These are phyloP conservation scores for Aspergillus arachidicola DNA, from an alignment of 2,329 filamentous ascomycete genomes.

Conservation along the genomic window DNA sequence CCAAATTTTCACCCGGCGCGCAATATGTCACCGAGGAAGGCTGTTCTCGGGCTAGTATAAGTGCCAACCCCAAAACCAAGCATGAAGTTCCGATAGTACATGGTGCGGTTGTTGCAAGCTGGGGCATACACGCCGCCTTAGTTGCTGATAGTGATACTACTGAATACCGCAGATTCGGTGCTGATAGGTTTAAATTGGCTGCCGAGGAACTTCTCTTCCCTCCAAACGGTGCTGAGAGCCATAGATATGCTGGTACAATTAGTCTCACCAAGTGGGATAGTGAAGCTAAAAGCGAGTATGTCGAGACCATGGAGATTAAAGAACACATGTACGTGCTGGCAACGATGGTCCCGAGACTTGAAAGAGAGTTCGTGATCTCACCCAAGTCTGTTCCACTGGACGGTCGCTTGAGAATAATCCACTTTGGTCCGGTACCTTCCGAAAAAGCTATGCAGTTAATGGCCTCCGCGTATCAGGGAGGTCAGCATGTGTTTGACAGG, in stretches of 20 bases:
- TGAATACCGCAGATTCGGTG: slow-evolving; percentile 75
- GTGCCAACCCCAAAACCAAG: slow-evolving; percentile 18
- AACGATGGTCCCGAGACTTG: slow-evolving; percentile 77
- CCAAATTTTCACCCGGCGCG: slow-evolving; percentile 62
- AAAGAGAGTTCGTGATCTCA: slow-evolving; percentile 79
- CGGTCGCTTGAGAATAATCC: slow-evolving; percentile 69
- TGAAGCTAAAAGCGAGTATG: slow-evolving; percentile 20
- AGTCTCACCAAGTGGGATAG: slow-evolving; percentile 40
- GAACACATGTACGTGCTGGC: slow-evolving; percentile 76
- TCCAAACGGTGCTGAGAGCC: slow-evolving; percentile 53
- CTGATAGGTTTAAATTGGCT: slow-evolving; percentile 80
- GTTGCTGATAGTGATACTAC: slow-evolving; percentile 89
- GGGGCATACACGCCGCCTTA: slow-evolving; percentile 85
- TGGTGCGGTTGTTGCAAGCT: slow-evolving; percentile 84
- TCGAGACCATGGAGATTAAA: slow-evolving; percentile 40
- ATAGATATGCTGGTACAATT: slow-evolving; percentile 60
- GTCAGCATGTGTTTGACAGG: slow-evolving; percentile 56
- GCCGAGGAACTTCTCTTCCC: slow-evolving; percentile 73
- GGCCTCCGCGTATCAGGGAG: slow-evolving; percentile 62
- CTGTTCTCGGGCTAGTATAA: slow-evolving; percentile 41
- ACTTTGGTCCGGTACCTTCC: slow-evolving; percentile 70
- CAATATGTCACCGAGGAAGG: slow-evolving; percentile 48
- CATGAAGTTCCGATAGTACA: slow-evolving; percentile 49
- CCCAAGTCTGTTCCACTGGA: slow-evolving; percentile 72
- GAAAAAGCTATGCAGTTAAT: slow-evolving; percentile 76